These are phyloP conservation scores for Geotrichum phurueaensis DNA, from an alignment of 1,139 yeast species.

Conservation along the genomic window DNA sequence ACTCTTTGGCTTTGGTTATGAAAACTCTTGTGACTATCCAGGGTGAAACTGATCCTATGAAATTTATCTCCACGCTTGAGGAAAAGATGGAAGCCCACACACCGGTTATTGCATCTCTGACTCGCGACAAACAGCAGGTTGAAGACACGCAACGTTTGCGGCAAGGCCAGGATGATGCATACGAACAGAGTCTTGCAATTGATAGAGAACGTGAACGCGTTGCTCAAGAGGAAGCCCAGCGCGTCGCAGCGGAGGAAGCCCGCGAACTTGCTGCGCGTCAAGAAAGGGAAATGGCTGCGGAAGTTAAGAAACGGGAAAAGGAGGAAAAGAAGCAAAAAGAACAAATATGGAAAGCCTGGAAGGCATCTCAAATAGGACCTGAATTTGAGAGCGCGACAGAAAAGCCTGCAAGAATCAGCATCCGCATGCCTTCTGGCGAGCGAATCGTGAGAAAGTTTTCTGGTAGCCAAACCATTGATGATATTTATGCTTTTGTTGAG, in stretches of 20 bases:
- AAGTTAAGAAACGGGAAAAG: slow-evolving; percentile 16
- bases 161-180: slow-evolving; percentile 74
- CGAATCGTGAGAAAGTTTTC: slow-evolving; percentile 54
- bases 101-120: slow-evolving; percentile 52
- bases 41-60: slow-evolving; percentile 42
- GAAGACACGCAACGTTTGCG: slow-evolving; percentile 56
- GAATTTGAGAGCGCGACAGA: slow-evolving; percentile 17
- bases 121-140: slow-evolving; percentile 56
- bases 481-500: slow-evolving; percentile 63
- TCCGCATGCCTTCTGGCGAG: slow-evolving; percentile 55
- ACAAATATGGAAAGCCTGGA: slow-evolving; percentile 29
- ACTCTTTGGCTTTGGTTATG: slow-evolving; percentile 38
- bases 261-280: slow-evolving; percentile 19
- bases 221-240: slow-evolving; percentile 34
- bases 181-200: slow-evolving; percentile 57
- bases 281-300: slow-evolving; percentile 12
- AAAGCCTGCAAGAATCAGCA: slow-evolving; percentile 38
- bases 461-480: slow-evolving; percentile 46
- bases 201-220: slow-evolving; percentile 45
- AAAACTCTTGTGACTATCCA: slow-evolving; percentile 62
- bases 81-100: slow-evolving; percentile 47
- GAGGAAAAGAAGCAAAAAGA: slow-evolving; percentile 18
- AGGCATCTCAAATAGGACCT: slow-evolving; percentile 21
- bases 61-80: slow-evolving; percentile 33
- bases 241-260: slow-evolving; percentile 27